Conservation (phyloP, 805 yeast genomes). For the Myxozyma vanderwaltii region DNA sequence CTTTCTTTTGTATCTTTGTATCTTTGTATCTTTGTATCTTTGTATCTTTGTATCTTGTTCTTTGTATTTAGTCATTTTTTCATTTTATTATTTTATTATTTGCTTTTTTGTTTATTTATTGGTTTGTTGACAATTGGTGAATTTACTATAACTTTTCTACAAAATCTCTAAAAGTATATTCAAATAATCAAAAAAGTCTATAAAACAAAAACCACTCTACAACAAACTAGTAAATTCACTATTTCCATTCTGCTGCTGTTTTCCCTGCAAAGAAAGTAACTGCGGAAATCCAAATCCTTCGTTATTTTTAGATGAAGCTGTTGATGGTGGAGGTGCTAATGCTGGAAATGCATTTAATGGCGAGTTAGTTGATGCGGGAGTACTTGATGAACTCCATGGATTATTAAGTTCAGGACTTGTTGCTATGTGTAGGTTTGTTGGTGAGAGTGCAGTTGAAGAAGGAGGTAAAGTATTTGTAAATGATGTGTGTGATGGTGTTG, state of each 20-base stretch:
- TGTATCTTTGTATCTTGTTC: no score
- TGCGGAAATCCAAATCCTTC: constrained; percentile 18
- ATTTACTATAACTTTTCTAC: neutral
- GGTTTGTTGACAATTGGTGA: no score
- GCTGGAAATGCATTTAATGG: neutral
- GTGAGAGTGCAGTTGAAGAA: neutral
- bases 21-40: no score
- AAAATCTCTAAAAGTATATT: neutral
- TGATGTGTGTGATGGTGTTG: neutral
- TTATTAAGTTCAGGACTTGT: constrained; percentile 10
- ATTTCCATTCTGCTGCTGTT: constrained; percentile 8
- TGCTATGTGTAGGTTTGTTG: no score
- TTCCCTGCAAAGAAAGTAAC: constrained; percentile 3
- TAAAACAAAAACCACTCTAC: neutral
- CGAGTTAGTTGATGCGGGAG: neutral
- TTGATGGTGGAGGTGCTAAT: constrained; percentile 2
- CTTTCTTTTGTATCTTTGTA: no score
- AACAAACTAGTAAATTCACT: constrained; percentile 30
- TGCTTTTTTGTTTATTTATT: no score
- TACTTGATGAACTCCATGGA: constrained; percentile 2
- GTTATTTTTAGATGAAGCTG: neutral
- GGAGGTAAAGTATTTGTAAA: constrained; percentile 1
- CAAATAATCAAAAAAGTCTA: neutral
- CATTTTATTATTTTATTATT: no score
- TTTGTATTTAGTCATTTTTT: no score